These are phyloP conservation scores for Entomortierella parvispora DNA, from an alignment of 192 early-diverging fungal species.

Conservation along the genomic window DNA sequence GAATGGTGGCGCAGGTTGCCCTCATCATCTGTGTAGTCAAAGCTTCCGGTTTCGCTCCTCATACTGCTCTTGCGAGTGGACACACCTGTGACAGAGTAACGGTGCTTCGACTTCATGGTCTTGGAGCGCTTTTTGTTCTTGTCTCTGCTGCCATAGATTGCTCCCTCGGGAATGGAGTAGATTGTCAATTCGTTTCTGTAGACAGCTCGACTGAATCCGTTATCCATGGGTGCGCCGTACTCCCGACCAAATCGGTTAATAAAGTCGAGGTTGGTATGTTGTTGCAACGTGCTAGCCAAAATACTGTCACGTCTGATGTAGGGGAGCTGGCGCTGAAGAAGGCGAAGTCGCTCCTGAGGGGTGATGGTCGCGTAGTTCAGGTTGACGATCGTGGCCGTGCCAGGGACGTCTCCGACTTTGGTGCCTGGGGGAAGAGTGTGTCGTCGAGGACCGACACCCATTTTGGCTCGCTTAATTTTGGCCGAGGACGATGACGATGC, in stretches of 20 bases:
- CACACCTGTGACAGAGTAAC: slow-evolving; percentile 8
- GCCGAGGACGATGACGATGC: background rate
- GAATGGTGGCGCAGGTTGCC: background rate
- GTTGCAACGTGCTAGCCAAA: slow-evolving; percentile 17
- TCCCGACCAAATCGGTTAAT: slow-evolving; percentile 8
- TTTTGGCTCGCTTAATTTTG: background rate
- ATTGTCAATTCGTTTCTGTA: slow-evolving; percentile 22
- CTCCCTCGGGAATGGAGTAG: slow-evolving; percentile 13
- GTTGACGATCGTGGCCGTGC: slow-evolving; percentile 24
- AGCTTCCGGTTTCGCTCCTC: background rate
- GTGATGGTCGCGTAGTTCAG: slow-evolving; percentile 17
- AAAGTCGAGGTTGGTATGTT: slow-evolving; percentile 19
- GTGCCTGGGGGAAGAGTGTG: slow-evolving; percentile 26
- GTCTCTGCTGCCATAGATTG: background rate
- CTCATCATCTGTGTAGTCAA: slow-evolving; percentile 3
- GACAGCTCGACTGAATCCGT: slow-evolving; percentile 13
- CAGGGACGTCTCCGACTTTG: slow-evolving; percentile 13
- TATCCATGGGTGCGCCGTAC: background rate
- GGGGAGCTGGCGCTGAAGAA: slow-evolving; percentile 20
- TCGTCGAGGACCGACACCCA: slow-evolving; percentile 15
- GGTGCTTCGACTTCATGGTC: slow-evolving; percentile 1
- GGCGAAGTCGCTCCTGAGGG: slow-evolving; percentile 15
- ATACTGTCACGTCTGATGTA: slow-evolving; percentile 12
- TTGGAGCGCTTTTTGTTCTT: background rate
- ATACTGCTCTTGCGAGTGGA: slow-evolving; percentile 5